A percentile compares a stretch with the other conserved stretches of the same genome.
Evolutionary conservation across 2,329 filamentous ascomycete genomes (phyloP).

Genomic region (Fusarium newnesense): DNA sequence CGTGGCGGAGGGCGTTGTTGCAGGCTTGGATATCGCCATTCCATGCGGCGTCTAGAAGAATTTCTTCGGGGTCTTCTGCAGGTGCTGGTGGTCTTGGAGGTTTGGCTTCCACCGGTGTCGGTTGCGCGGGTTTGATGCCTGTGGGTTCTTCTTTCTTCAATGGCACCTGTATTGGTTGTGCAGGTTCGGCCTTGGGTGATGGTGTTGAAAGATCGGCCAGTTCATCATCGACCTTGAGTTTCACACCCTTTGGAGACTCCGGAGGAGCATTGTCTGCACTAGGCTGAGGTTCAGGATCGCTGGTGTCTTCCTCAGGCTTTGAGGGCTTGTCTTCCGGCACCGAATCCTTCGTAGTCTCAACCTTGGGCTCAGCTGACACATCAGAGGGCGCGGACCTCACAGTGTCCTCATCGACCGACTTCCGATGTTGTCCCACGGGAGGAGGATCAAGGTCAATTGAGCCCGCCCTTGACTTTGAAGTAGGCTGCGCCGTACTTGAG

Average conservation of each 20-base stretch:
- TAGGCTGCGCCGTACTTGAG: neutral
- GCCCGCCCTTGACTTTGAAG: neutral
- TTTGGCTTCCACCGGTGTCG: neutral
- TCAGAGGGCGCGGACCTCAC: neutral
- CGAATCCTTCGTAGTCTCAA: neutral
- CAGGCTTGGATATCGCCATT: conserved; percentile 45
- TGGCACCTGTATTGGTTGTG: neutral
- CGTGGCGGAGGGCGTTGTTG: conserved; percentile 37
- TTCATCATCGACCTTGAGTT: conserved; percentile 9
- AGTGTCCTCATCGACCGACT: neutral
- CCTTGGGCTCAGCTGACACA: neutral
- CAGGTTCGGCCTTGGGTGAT: neutral
- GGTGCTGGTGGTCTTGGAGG: neutral
- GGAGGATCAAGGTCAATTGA: conserved; percentile 29
- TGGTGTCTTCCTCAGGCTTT: neutral
- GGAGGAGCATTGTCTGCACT: neutral
- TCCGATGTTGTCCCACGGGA: conserved; percentile 6
- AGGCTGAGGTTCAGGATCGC: neutral
- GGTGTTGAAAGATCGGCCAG: neutral
- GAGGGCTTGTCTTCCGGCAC: neutral
- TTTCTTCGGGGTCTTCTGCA: conserved; percentile 35
- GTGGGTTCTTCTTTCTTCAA: neutral
- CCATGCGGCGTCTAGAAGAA: conserved; percentile 48
- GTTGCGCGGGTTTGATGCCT: neutral
- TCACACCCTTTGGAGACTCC: neutral